Evolutionary conservation across 495 filamentous ascomycete genomes (phyloP), one percentile per base, ranked within the genome.

Genomic region (Podospora comata): DNA sequence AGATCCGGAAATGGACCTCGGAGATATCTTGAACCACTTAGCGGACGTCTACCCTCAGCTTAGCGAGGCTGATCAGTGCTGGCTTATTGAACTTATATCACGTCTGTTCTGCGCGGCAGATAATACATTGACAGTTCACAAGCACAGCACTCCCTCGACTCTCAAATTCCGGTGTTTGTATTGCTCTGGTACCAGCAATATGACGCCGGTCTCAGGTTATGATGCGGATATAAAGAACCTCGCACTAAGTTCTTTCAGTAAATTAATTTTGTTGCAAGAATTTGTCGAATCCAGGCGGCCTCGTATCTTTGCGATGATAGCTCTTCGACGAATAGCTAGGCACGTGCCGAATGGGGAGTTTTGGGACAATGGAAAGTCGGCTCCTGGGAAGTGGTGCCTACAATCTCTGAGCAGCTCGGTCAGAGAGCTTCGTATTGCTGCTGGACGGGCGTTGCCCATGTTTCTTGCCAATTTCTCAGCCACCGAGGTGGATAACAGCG

Each of bases 361-460:
- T 66, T 78, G 94, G 66, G 86, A 93, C 68, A 78, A 97, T 3
- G 84, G 86, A 54, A 80, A 73, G 5, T 92, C 91, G 7, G 68
- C 77, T 0, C 80, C 90, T 56, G 93, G 92, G 0, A 88, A 92
- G 72, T 93, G 91, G 84, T 95, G 92, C 73, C 76, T 98, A 2
- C 84, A 88, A 66, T 92, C 90, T 2, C 79, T 97, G 23, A 85
- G 87, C 60, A 97, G 93, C 74, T 94, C 94, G 6, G 77, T 90
- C 26, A 87, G 95, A 74, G 95, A 98, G 73, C 81, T 98, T 62
- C 89, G 95, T 15, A 85, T 97, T 74, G 90, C 90, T 28, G 90
- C 93, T 71, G 91, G 86, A 82, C 67, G 76, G 55, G 60, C 72
- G 13, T 67, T 78, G 19, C 77, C 87, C 55, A 80, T 83, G 18